These are phyloP conservation scores for Sporothrix brasiliensis DNA, from an alignment of 2,329 filamentous ascomycete genomes.

Conservation along the genomic window DNA sequence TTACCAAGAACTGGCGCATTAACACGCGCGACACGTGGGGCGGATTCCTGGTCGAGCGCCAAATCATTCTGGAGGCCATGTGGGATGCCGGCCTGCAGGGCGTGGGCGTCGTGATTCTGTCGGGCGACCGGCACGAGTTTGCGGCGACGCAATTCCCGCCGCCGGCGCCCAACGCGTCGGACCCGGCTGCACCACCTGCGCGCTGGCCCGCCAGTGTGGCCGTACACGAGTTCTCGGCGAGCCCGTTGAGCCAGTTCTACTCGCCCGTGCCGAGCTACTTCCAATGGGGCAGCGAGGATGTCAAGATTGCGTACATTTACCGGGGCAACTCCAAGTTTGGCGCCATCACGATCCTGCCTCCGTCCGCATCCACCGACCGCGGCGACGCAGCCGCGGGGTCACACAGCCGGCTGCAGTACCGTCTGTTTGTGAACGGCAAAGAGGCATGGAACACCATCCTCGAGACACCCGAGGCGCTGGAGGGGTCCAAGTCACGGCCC, in stretches of 20 bases:
- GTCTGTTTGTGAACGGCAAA: conserved; percentile 77
- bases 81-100: conserved; percentile 78
- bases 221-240: conserved; percentile 89
- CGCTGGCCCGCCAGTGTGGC: conserved; percentile 65
- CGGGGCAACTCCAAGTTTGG: conserved; percentile 89
- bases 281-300: conserved; percentile 79
- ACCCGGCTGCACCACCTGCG: conserved; percentile 41
- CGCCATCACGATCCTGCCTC: conserved; percentile 66
- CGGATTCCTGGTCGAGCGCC: conserved; percentile 81
- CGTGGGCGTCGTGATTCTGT: conserved; percentile 78
- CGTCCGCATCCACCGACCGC: conserved; percentile 47
- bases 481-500: conserved; percentile 42
- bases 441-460: conserved; percentile 72
- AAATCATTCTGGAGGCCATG: conserved; percentile 81
- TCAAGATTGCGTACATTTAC: conserved; percentile 82
- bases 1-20: conserved; percentile 96
- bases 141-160: conserved; percentile 79
- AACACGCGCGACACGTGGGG: conserved; percentile 92
- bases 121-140: conserved; percentile 95
- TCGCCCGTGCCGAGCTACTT: conserved; percentile 80
- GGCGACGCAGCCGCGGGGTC: conserved; percentile 40
- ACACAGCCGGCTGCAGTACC: conserved; percentile 72
- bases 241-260: conserved; percentile 92
- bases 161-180: conserved; percentile 50
- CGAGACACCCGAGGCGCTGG: conserved; percentile 47